Evolutionary conservation across 139 green algal genomes (phyloP).

Genomic region (Coelastrella sp.): DNA sequence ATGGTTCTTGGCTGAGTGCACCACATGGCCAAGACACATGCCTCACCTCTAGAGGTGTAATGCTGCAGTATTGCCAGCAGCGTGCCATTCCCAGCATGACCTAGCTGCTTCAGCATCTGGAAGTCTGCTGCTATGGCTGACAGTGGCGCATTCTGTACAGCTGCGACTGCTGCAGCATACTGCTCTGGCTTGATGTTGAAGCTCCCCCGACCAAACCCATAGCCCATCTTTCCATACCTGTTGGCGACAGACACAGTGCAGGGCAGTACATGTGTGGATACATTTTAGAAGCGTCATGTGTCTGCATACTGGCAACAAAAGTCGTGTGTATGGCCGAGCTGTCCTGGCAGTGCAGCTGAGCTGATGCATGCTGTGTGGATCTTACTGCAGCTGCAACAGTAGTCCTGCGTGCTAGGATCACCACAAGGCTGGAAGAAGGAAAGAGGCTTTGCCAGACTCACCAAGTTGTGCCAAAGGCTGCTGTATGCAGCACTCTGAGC

Average conservation of each 20-base stretch:
- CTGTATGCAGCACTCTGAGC: constrained; percentile 89
- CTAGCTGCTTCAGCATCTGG: constrained; percentile 46
- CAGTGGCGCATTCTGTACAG: constrained; percentile 61
- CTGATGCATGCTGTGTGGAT: too few species aligned
- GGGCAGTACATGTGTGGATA: neutral
- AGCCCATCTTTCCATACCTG: constrained; percentile 96
- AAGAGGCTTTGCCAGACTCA: neutral
- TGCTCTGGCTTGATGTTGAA: constrained; percentile 81
- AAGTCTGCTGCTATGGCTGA: constrained; percentile 71
- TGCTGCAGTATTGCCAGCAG: constrained; percentile 65
- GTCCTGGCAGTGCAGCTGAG: too few species aligned
- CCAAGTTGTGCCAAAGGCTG: constrained; percentile 85
- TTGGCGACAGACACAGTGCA: neutral
- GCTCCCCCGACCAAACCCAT: constrained; percentile 89
- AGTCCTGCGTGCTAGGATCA: neutral
- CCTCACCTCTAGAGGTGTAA: too few species aligned
- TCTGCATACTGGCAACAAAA: too few species aligned
- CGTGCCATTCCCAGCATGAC: neutral
- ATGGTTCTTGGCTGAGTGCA: too few species aligned
- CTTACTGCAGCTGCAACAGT: too few species aligned
- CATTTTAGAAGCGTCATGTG: too few species aligned
- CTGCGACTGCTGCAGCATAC: constrained; percentile 73
- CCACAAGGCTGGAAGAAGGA: neutral
- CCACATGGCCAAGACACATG: too few species aligned
- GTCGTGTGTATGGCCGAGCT: too few species aligned